Evolutionary conservation across 208 protist species (phyloP), one percentile per base, ranked within the genome.

Genomic region (Herpetomonas samuelpessoai): DNA sequence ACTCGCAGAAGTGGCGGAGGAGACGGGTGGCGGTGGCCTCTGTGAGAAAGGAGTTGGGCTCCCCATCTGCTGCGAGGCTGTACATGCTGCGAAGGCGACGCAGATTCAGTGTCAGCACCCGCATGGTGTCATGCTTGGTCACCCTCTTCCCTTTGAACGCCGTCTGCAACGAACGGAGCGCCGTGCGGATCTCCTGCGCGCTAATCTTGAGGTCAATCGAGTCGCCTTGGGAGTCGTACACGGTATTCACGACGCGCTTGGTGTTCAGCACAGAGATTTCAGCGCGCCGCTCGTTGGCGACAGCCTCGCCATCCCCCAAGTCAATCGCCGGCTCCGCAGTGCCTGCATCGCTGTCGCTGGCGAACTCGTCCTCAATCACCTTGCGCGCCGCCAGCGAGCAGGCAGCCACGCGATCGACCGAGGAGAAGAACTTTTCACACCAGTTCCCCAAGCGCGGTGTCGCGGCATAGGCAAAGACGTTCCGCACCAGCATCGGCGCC

Each of bases 201-300:
- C 89, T 74, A 41, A 95, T 87, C 68, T 93, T 92, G 4, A 95
- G 63, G 57, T 76, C 72, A 18, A 88, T 66, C 28, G 76, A 68
- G 27, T 55, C 56, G 19, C 71, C 75, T 62, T 95, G 89, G 29
- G 86, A 90, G 59, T 95, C 89, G 71, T 95, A 95, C 10, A 95
- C 62, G 27, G 69, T 74, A 58, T 83, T 93, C 31, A 92, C 79
- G 21, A 93, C 89, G 16, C 82, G 79, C 63, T 87, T 72, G 59
- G 88, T 69, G 62, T 74, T 81, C 16, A 95, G 61, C 28, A 91
- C 57, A 19, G 76, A 60, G 22, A 83, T 84, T 58, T 95, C 89
- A 6, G 81, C 83, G 56, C 71, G 82, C 14, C 89, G 86, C 78
- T 91, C 86, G 61, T 77, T 76, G 14, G 89, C 89, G 16, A 91